Percentiles rank a stretch among this genome's conserved stretches.
Conservation (phyloP, 2,329 filamentous ascomycete genomes). For the Colletotrichum musicola region DNA sequence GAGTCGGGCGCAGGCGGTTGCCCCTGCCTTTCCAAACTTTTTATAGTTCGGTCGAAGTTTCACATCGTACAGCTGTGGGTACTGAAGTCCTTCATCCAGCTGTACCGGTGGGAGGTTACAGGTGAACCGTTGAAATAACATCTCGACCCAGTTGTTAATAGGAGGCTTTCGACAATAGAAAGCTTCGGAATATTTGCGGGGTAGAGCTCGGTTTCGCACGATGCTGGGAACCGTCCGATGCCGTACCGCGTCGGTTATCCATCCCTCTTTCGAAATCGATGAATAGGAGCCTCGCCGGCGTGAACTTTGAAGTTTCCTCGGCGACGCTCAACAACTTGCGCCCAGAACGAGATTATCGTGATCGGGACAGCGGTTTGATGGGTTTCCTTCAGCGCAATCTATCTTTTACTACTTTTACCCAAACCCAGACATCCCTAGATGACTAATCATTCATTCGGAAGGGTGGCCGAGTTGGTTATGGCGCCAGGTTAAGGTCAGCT, state of each 20-base stretch:
- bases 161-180: not conserved
- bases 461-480: slow-evolving; percentile 40
- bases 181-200: not conserved
- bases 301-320: no score
- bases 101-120: not conserved
- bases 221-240: not conserved
- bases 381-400: no score
- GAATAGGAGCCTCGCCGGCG: no score
- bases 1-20: not conserved
- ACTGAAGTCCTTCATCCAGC: not conserved
- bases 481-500: slow-evolving; percentile 39
- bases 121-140: not conserved
- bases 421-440: no score
- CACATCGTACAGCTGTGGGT: not conserved
- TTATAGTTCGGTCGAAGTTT: slow-evolving; percentile 23
- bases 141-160: not conserved
- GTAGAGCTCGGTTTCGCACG: not conserved
- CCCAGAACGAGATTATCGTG: no score
- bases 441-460: slow-evolving; percentile 4
- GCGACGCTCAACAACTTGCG: no score
- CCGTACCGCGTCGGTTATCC: no score
- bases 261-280: no score
- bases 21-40: not conserved
- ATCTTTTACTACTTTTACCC: no score
- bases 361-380: no score